A percentile compares a stretch with the other conserved stretches of the same genome.
phyloP scores from a whole-genome alignment of 441 rosid genomes.

The Flueggea neowawraea region DNA sequence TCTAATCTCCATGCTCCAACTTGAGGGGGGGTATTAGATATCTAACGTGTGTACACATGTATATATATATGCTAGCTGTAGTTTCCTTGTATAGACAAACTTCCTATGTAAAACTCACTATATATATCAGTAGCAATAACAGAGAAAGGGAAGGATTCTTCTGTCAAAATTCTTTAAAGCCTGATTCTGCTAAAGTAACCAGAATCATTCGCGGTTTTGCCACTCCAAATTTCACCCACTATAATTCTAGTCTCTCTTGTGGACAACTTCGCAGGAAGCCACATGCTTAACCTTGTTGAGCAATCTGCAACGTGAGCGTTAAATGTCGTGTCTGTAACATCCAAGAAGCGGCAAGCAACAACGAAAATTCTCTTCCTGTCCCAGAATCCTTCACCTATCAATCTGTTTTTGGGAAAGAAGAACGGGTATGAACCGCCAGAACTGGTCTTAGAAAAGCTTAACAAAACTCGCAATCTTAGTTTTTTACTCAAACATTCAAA shows the following conservation, averaged over 20 bases:
- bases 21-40: no score
- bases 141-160: no score
- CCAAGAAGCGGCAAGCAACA: conserved; percentile 22
- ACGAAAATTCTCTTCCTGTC: conserved; percentile 21
- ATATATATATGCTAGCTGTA: no score
- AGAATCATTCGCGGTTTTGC: conserved; percentile 16
- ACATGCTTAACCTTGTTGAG: conserved; percentile 25
- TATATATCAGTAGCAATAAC: no score
- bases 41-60: no score
- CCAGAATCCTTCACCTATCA: conserved; percentile 42
- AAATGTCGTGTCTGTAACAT: conserved; percentile 18
- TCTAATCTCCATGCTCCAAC: no score
- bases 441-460: conserved; percentile 17
- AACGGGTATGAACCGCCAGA: conserved; percentile 1
- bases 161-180: no score
- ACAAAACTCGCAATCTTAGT: conserved; percentile 23
- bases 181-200: conserved; percentile 23
- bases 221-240: conserved; percentile 28
- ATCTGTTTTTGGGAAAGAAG: conserved; percentile 20
- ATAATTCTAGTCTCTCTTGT: conserved; percentile 16
- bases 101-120: no score
- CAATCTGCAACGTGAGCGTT: conserved; percentile 33
- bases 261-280: conserved; percentile 26
- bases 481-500: conserved; percentile 18
- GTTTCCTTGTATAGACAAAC: no score